phyloP scores from a whole-genome alignment of 495 filamentous ascomycete species.

The Amphirosellinia nigrospora region DNA sequence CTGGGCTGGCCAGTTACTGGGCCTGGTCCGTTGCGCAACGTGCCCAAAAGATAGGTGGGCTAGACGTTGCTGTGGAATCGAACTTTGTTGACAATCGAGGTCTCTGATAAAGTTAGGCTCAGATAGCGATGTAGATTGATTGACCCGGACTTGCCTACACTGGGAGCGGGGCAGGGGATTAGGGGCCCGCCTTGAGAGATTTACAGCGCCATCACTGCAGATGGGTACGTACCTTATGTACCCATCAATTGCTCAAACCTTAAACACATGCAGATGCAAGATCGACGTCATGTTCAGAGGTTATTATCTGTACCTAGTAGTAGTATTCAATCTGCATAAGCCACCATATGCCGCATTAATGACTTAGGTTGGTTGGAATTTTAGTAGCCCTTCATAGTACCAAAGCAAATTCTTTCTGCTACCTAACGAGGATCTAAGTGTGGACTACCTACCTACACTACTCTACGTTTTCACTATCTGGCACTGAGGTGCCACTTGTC shows the following conservation, averaged over 20 bases:
- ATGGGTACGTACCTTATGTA: not conserved
- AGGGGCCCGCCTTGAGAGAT: no score
- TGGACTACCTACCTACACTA: not conserved
- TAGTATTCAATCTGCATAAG: not conserved
- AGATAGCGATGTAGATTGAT: not conserved
- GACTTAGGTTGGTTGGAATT: not conserved
- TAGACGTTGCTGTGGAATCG: slow-evolving; percentile 5
- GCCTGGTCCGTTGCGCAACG: slow-evolving; percentile 10
- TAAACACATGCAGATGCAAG: slow-evolving; percentile 9
- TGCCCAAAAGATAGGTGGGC: not conserved
- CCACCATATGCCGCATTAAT: not conserved
- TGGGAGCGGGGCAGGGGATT: not conserved
- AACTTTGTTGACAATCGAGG: not conserved
- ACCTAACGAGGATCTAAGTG: not conserved
- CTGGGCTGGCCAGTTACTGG: not conserved
- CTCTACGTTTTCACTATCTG: not conserved
- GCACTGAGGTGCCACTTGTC: not conserved
- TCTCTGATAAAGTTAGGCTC: slow-evolving; percentile 4
- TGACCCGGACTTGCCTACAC: not conserved
- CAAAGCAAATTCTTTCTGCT: not conserved
- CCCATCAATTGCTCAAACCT: not conserved
- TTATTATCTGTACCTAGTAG: no score
- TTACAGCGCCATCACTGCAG: no score
- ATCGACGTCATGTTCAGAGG: slow-evolving; percentile 17
- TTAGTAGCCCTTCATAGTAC: not conserved